These are phyloP conservation scores for Lenzites betulinus DNA, from an alignment of 768 basidiomycete genomes.

Conservation along the genomic window DNA sequence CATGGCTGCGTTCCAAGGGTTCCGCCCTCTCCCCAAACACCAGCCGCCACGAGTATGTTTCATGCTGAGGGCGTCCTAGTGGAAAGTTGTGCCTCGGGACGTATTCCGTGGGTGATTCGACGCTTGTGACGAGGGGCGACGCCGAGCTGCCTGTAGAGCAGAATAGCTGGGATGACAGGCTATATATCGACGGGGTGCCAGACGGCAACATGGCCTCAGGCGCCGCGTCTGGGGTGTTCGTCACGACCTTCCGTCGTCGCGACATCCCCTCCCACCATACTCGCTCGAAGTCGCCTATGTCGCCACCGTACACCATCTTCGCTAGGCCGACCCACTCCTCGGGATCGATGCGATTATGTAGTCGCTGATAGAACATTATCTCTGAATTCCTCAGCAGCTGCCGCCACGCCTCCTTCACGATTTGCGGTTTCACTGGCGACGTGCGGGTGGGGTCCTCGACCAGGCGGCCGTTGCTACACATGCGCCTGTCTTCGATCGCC, in stretches of 20 bases:
- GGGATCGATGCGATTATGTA: neutral
- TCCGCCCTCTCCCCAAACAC: neutral
- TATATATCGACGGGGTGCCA: neutral
- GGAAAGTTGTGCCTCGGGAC: neutral
- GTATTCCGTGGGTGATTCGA: neutral
- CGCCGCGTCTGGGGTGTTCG: neutral
- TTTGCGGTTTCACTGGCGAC: neutral
- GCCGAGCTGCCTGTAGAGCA: neutral
- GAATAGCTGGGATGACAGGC: neutral
- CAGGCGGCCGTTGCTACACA: neutral
- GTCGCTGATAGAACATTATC: constrained; percentile 1
- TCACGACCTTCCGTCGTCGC: neutral
- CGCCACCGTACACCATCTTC: constrained; percentile 1
- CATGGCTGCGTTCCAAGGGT: constrained; percentile 12
- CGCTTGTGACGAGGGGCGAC: neutral
- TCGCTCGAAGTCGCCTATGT: constrained; percentile 6
- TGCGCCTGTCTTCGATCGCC: constrained; percentile 12
- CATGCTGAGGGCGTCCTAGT: neutral
- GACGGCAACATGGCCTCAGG: neutral
- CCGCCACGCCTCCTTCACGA: constrained; percentile 22
- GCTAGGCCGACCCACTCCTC: neutral
- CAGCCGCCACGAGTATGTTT: constrained; percentile 9
- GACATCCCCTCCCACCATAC: neutral
- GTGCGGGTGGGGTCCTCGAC: neutral
- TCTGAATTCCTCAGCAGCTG: constrained; percentile 5